These are phyloP conservation scores for Xylaria grammica DNA, from an alignment of 495 filamentous ascomycete species.

Conservation along the genomic window DNA sequence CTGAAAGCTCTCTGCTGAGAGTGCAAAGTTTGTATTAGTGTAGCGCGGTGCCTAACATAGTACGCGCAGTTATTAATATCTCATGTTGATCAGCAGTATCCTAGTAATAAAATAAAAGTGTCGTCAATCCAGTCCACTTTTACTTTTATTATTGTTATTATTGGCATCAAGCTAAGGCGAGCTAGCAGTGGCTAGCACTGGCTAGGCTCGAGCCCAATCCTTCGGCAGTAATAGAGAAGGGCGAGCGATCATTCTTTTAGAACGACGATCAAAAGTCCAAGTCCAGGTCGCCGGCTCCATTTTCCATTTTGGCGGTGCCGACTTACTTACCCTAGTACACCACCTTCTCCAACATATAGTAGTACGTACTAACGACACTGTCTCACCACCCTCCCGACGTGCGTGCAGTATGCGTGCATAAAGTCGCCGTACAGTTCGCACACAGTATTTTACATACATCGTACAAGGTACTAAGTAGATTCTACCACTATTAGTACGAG, in stretches of 20 bases:
- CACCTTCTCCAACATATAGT: no score
- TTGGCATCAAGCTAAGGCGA: neutral
- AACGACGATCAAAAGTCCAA: neutral
- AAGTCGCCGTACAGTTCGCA: neutral
- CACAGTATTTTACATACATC: neutral
- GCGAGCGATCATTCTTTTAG: neutral
- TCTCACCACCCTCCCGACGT: no score
- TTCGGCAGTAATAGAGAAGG: neutral
- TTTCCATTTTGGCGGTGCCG: neutral
- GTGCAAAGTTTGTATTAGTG: no score
- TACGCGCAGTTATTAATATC: conserved; percentile 11
- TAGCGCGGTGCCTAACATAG: no score
- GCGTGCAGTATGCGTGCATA: neutral
- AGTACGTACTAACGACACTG: neutral
- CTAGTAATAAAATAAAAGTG: conserved; percentile 9
- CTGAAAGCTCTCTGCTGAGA: no score
- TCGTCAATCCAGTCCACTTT: conserved; percentile 1
- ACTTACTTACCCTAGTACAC: no score
- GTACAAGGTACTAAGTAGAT: no score
- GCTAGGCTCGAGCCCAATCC: neutral
- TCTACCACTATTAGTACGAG: no score
- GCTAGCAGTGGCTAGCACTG: neutral
- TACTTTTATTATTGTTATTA: neutral
- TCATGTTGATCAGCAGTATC: neutral
- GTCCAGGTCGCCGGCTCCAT: neutral